These are phyloP conservation scores for Linderniella brevidens DNA, from an alignment of 257 asterid species.

Conservation along the genomic window DNA sequence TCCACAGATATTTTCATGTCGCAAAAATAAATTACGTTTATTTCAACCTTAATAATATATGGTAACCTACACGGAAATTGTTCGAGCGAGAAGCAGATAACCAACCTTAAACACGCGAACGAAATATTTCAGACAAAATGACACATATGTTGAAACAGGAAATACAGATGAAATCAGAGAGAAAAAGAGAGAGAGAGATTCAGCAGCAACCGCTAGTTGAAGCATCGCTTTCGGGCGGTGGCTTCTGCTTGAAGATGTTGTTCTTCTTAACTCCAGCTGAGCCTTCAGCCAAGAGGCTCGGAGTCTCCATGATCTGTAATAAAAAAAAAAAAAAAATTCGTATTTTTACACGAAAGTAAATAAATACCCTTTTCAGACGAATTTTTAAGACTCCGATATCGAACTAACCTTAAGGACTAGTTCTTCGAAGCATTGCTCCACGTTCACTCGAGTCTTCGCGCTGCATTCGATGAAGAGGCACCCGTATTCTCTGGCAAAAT, in stretches of 20 bases:
- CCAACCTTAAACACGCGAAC: too few species aligned
- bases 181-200: constrained; percentile 4
- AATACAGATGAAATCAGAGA: not conserved
- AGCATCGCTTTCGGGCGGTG: constrained; percentile 47
- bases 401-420: constrained; percentile 43
- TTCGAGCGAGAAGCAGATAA: too few species aligned
- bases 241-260: constrained; percentile 69
- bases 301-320: constrained; percentile 57
- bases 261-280: constrained; percentile 35
- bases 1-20: too few species aligned
- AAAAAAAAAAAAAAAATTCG: not conserved
- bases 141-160: not conserved
- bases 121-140: too few species aligned
- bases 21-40: too few species aligned
- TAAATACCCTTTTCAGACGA: not conserved
- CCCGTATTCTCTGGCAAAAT: constrained; percentile 78
- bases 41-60: too few species aligned
- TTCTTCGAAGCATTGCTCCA: constrained; percentile 77
- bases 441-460: constrained; percentile 83
- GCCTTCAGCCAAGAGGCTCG: constrained; percentile 56
- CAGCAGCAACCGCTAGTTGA: constrained; percentile 55
- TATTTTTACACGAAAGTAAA: not conserved
- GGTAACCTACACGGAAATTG: too few species aligned
- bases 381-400: not conserved
- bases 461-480: constrained; percentile 94